Evolutionary conservation across 1,284 basidiomycete species (phyloP), one percentile per base, ranked within the genome.

Genomic region (Trametes pubescens): DNA sequence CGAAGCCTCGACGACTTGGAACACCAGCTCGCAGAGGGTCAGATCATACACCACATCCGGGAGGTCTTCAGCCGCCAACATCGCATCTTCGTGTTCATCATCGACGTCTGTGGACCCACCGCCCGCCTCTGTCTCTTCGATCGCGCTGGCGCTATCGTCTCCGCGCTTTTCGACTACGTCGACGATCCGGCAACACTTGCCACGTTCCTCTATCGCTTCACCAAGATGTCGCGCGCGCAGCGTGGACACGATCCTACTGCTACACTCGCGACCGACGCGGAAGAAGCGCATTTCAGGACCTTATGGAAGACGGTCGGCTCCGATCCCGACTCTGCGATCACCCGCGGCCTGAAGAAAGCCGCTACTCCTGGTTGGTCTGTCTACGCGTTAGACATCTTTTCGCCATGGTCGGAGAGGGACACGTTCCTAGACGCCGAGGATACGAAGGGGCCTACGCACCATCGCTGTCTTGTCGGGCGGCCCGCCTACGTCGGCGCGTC

Each of bases 401-500:
- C 49, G 32, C 49, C 29, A 7, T 51, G 49, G 49, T 51, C 49
- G 26, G 10, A n/a, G 16, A 10, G 9, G 32, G 29, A 21, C 32
- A 51, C 18, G 7, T 51, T 35, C 32, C 32, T 34, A 5, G 40
- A 43, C 40, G 40, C 32, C 49, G 4, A n/a, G 40, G 18, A 3
- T 14, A 51, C 9, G 29, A 16, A 18, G n/a, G 14, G 18, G n/a
- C n/a, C 10, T n/a, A 35, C 49, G 7, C 18, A 9, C 18, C 49
- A 34, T 35, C 49, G 34, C 6, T 51, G 49, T 21, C 53, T 55
- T 5, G 53, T 55, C n/a, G 53, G 53, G 4, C 37, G 38, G 9
- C 38, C 40, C 6, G 40, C 18, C 29, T 43, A 43, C 18, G 18
- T 7, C 14, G 18, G 40, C 40, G 14, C 16, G 18, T 43, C 53